A percentile compares a stretch with the other conserved stretches of the same genome.
phyloP scores from a whole-genome alignment of 495 filamentous ascomycete genomes.

The Penicillium flavigenum region DNA sequence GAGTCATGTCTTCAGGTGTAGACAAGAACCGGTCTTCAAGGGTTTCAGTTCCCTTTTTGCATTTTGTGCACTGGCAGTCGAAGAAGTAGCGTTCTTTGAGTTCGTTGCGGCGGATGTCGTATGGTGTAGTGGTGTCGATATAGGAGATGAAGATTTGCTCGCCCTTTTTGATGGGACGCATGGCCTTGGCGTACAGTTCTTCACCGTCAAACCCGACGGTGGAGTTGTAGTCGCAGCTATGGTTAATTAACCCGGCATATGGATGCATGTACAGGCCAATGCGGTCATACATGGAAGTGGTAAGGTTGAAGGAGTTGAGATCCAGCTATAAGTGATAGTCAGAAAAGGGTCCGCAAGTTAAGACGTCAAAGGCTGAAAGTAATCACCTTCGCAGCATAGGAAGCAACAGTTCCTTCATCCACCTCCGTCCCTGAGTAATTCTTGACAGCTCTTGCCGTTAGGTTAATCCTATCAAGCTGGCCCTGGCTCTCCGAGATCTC shows the following conservation, averaged over 20 bases:
- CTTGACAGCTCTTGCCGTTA: constrained; percentile 55
- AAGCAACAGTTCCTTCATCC: constrained; percentile 37
- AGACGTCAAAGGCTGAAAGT: background rate
- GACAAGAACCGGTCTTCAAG: constrained; percentile 22
- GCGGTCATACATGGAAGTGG: constrained; percentile 55
- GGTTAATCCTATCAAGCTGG: constrained; percentile 48
- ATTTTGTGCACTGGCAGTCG: constrained; percentile 60
- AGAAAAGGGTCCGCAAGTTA: background rate
- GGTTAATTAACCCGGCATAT: constrained; percentile 59
- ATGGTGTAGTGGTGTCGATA: constrained; percentile 58
- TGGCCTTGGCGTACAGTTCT: constrained; percentile 45
- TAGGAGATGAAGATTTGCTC: constrained; percentile 71
- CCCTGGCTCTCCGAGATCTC: constrained; percentile 40
- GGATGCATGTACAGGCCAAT: constrained; percentile 64
- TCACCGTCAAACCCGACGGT: constrained; percentile 60
- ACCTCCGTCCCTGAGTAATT: constrained; percentile 49
- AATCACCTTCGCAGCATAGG: constrained; percentile 48
- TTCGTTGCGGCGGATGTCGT: constrained; percentile 46
- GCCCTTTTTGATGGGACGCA: constrained; percentile 47
- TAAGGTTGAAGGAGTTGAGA: constrained; percentile 61
- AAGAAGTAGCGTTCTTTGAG: constrained; percentile 64
- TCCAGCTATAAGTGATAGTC: constrained; percentile 39
- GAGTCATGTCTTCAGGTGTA: constrained; percentile 15
- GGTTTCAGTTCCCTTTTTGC: constrained; percentile 32
- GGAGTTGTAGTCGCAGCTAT: constrained; percentile 71